Percentiles rank a stretch among this genome's conserved stretches.
Conservation (phyloP, 139 green algal genomes). For the Micractinium sp. region DNA sequence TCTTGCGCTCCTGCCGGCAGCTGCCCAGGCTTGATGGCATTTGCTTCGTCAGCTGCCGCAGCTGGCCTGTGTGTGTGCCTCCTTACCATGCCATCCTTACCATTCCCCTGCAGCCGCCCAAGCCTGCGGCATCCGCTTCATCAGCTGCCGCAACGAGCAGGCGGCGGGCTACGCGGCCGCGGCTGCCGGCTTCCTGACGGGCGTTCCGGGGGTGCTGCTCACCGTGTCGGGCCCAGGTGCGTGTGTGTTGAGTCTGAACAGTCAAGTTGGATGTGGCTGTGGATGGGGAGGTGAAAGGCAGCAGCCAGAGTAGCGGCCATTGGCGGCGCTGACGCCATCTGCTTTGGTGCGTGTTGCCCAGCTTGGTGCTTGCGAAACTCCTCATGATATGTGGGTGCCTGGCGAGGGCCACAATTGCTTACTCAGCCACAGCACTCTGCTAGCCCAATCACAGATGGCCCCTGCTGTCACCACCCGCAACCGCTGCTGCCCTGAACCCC, state of each 20-base stretch:
- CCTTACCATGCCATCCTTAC: neutral
- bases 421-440: no score
- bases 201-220: slow-evolving; percentile 76
- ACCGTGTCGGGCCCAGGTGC: slow-evolving; percentile 79
- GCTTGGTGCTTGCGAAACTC: no score
- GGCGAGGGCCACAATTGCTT: no score
- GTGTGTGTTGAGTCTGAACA: no score
- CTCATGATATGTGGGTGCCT: no score
- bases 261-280: no score
- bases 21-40: slow-evolving; percentile 64
- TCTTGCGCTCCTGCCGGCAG: neutral
- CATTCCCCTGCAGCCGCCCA: slow-evolving; percentile 3
- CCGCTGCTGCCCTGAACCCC: no score
- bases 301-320: no score
- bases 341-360: no score
- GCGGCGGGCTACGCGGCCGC: slow-evolving; percentile 84
- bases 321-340: no score
- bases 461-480: neutral
- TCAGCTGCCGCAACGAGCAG: slow-evolving; percentile 88
- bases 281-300: no score
- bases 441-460: neutral
- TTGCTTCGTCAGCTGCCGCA: slow-evolving; percentile 73
- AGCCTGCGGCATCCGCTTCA: slow-evolving; percentile 77
- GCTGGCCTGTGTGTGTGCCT: neutral
- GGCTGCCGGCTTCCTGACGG: slow-evolving; percentile 76